Evolutionary conservation across 495 filamentous ascomycete genomes (phyloP), one percentile per base, ranked within the genome.

Genomic region (Penicillium nucicola): DNA sequence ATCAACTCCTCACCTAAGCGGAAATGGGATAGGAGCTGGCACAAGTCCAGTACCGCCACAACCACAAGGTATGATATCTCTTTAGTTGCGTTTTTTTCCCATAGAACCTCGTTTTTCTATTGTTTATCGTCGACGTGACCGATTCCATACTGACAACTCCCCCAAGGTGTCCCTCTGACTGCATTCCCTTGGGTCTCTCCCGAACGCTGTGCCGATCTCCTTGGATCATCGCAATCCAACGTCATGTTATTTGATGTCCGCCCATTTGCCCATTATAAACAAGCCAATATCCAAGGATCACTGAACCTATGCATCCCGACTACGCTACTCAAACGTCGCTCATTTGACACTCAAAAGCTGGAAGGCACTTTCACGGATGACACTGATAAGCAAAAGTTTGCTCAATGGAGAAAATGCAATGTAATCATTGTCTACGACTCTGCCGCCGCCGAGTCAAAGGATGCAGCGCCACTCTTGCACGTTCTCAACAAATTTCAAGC

Each of bases 241-340:
- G 63, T 87, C 4, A 71, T 98, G 44, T 57, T 98, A 3, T 67
- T 98, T n/a, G 93, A 98, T 68, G 79, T 98, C 25, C 84, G 93
- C 15, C 89, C 93, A 6, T 90, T 85, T 50, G 86, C 89, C 9
- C 88, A 91, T 57, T 97, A 84, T 63, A 77, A 84, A 10, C 76
- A 83, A 34, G 85, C 87, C 39, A 82, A 87, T 20, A 88, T 98
- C 17, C 63, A 72, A 35, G 85, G 84, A 5, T 90, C 93, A 0
- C 67, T 98, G 38, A 97, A 95, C 68, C 77, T 98, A 11, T 97
- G 95, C 53, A 95, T 97, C 47, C 93, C 93, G 0, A 98, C 93
- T 8, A 98, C 92, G 0, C 69, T 98, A 32, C 70, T 97, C 35
- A 98, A 97, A 67, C 78, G 93, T 44, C 84, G 87, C 9, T 92